phyloP scores from a whole-genome alignment of 208 protist species.

The Leishmania arabica region DNA sequence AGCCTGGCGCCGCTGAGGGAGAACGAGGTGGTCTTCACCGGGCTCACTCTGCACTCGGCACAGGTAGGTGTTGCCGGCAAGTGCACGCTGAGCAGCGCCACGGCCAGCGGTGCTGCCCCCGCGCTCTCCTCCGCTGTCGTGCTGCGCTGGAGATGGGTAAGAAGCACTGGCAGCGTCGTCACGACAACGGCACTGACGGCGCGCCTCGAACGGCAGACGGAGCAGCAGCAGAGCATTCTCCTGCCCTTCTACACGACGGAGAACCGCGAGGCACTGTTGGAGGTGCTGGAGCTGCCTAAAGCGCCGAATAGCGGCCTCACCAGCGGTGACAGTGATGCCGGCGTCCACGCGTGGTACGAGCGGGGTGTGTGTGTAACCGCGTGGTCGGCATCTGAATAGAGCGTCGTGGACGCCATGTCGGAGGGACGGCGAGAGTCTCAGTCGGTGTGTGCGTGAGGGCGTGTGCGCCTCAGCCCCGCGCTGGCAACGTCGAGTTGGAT shows the following conservation, averaged over 20 bases:
- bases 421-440: neutral
- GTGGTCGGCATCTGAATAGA: constrained; percentile 54
- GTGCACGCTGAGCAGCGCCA: constrained; percentile 40
- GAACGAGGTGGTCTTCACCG: constrained; percentile 4
- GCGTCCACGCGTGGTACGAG: constrained; percentile 77
- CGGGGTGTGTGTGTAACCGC: constrained; percentile 82
- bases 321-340: constrained; percentile 2
- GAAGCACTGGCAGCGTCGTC: constrained; percentile 6
- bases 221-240: constrained; percentile 21
- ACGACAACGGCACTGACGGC: constrained; percentile 32
- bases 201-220: constrained; percentile 35
- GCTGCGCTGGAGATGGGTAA: constrained; percentile 48
- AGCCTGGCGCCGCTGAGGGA: neutral
- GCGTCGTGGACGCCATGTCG: neutral
- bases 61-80: constrained; percentile 36
- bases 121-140: constrained; percentile 38
- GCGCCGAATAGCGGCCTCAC: neutral
- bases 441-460: neutral
- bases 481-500: neutral
- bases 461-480: neutral
- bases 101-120: constrained; percentile 18
- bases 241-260: constrained; percentile 90
- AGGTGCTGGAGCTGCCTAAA: constrained; percentile 62
- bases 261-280: constrained; percentile 66
- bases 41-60: constrained; percentile 66